Conservation (phyloP, 495 filamentous ascomycete genomes). For the Neurospora sublineolata region DNA sequence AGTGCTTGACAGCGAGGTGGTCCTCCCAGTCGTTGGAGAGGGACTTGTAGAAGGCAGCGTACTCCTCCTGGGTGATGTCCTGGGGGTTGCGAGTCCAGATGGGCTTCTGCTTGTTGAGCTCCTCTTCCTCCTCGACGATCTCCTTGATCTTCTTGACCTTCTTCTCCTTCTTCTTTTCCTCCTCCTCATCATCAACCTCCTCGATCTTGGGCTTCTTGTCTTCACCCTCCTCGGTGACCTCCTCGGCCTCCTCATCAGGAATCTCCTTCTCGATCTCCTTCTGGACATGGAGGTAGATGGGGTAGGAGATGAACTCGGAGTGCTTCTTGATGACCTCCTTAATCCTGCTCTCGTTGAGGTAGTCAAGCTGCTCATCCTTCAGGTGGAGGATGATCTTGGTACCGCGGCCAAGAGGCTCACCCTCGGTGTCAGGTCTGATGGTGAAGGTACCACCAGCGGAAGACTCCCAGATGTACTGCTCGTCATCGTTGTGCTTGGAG, state of each 20-base stretch:
- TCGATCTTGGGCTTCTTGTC: constrained; percentile 84
- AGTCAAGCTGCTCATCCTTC: constrained; percentile 98
- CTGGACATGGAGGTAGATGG: constrained; percentile 97
- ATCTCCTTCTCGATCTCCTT: constrained; percentile 99
- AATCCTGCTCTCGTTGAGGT: constrained; percentile 96
- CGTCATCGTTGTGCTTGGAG: constrained; percentile 98
- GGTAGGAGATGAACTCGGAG: constrained; percentile 99
- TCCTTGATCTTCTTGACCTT: constrained; percentile 99
- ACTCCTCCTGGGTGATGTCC: constrained; percentile 95
- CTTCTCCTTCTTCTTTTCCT: constrained; percentile 76
- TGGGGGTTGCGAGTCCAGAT: constrained; percentile 98
- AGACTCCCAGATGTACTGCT: constrained; percentile 99
- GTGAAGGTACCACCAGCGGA: constrained; percentile 95
- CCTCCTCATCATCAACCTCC: constrained; percentile 63
- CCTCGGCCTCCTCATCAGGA: constrained; percentile 92
- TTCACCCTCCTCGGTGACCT: constrained; percentile 50
- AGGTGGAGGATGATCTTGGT: constrained; percentile 96
- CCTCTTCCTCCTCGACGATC: constrained; percentile 94
- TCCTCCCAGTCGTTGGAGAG: constrained; percentile 99
- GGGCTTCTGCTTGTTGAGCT: constrained; percentile 99
- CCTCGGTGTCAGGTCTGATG: constrained; percentile 79
- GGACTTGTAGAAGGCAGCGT: constrained; percentile 98
- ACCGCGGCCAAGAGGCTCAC: constrained; percentile 82
- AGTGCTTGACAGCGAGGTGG: constrained; percentile 98
- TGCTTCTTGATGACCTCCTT: constrained; percentile 99